Base-by-base conservation (phyloP, 768 basidiomycete genomes). In the Chiua virens region DNA sequence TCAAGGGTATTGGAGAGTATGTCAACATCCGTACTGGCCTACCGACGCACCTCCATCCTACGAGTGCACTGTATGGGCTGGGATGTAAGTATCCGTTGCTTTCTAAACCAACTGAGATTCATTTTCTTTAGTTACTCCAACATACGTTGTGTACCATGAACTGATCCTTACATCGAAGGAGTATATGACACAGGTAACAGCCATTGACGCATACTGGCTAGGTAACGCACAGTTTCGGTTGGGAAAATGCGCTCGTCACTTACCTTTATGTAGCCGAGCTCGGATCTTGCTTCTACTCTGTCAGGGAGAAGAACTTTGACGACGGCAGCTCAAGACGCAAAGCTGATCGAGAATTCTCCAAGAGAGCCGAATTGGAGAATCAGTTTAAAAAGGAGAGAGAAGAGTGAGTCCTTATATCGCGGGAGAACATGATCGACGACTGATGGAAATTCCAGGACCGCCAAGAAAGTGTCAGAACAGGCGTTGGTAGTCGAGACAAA, bases 131-230 rank as follows among this genome's bases (percentile, higher is more conserved):
- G 92, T 93, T 70, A 96, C 94, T 20, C 96, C 96, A 7, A 88
- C 94, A 37, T 98, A 98, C 69, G 90, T 97, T 42, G 83, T 99
- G 30, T 99, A 98, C 67, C 97, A 99, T 66, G 96, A 98, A 64
- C 79, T 96, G 49, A 95, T 97, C 54, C 74, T 96, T 59, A 96
- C 94, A 11, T 95, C 94, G 28, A 96, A 95, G 64, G 87, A 92
- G 70, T 99, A 99, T 73, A 97, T 98, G 95, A 96, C 95, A 17
- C 93, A 94, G 68, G 97, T 99, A n/a, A 98, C 97, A 3, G 85
- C 96, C 0, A 89, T 98, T 55, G 94, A 98, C 65, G 86, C 97
- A 4, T 94, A 94, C 71, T 99, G 97, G 97, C 80, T 98, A 32
- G 94, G 93, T 91, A 71, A 65, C 78, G 66, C 48, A 3, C 6